Base-by-base conservation (phyloP, 2,329 filamentous ascomycete species). In the Trichocomaceae sp. region DNA sequence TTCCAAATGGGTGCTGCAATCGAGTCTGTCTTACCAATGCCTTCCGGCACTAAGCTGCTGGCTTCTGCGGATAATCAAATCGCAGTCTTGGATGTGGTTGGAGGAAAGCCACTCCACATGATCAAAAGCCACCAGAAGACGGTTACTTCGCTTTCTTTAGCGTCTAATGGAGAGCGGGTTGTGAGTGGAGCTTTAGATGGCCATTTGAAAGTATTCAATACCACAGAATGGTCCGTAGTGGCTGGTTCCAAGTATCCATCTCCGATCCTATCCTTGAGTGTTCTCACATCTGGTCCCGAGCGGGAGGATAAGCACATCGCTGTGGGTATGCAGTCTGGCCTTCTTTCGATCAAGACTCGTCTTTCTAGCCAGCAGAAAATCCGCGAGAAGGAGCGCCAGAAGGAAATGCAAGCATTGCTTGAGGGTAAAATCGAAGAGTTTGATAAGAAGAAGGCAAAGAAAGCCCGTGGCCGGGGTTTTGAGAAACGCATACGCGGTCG, bases 111-210 rank as follows among this genome's bases (percentile, higher is more conserved):
- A 4, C 77, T 96, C 56, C 86, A 90, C 63, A 78, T 95, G 66
- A 85, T 99, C 59, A 86, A 85, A 63, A 97, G 95, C 69, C 93
- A 99, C 72, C 93, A 99, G 69, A 99, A 97, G 82, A 96, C 93
- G 0, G 91, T 99, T 57, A 97, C 93, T 0, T 85, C 87, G 7
- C 79, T 99, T 53, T 85, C 86, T 50, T 77, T 95, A 33, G 91
- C 90, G 7, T 91, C 89, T 45, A 83, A 87, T 62, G 88, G 88
- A 47, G 83, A 83, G 50, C 83, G 93, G 50, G 79, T 99, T 55
- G 82, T 99, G 52, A 91, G 86, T 60, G 93, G 90, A 71, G 90
- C 86, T 19, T 79, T 99, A 46, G 93, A 99, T 70, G 95, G 93
- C 9, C 93, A 97, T 72, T 85, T 97, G 75, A 99, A 99, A 75